Conservation (phyloP, 1,284 basidiomycete genomes). For the Pyrrhoderma lamaoense region DNA sequence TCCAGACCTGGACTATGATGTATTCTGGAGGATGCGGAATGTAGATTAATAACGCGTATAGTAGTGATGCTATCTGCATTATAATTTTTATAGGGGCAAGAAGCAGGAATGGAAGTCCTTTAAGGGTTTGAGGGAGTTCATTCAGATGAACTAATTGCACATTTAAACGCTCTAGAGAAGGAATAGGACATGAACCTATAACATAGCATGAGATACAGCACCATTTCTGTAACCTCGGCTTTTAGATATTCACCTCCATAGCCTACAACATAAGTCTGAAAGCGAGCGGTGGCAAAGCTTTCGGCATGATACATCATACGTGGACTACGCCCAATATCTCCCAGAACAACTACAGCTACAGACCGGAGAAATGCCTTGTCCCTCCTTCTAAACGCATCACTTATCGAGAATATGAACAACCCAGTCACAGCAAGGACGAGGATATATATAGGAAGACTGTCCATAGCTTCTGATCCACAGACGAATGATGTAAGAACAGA, state of each 20-base stretch:
- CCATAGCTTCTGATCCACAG: too few species aligned
- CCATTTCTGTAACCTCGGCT: too few species aligned
- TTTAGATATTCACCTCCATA: conserved; percentile 59
- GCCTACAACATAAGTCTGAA: conserved; percentile 78
- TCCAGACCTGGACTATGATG: conserved; percentile 80
- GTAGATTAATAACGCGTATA: conserved; percentile 53
- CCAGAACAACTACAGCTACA: conserved; percentile 86
- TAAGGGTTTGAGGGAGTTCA: conserved; percentile 53
- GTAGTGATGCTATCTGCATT: conserved; percentile 59
- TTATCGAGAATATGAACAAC: too few species aligned
- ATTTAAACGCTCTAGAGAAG: conserved; percentile 56
- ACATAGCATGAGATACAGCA: too few species aligned
- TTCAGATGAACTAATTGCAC: conserved; percentile 63
- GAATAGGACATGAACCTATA: conserved; percentile 68
- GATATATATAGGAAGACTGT: too few species aligned
- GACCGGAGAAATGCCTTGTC: conserved; percentile 35
- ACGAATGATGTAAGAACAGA: too few species aligned
- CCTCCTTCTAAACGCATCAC: conserved; percentile 9
- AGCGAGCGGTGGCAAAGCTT: conserved; percentile 79
- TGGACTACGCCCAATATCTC: conserved; percentile 93
- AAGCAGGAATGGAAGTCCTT: conserved; percentile 63
- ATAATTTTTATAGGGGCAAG: conserved; percentile 77
- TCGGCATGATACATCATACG: conserved; percentile 99
- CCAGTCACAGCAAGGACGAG: too few species aligned
- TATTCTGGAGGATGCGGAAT: conserved; percentile 73